These are phyloP conservation scores for Ceratocystis destructans DNA, from an alignment of 2,329 filamentous ascomycete genomes.

Conservation along the genomic window DNA sequence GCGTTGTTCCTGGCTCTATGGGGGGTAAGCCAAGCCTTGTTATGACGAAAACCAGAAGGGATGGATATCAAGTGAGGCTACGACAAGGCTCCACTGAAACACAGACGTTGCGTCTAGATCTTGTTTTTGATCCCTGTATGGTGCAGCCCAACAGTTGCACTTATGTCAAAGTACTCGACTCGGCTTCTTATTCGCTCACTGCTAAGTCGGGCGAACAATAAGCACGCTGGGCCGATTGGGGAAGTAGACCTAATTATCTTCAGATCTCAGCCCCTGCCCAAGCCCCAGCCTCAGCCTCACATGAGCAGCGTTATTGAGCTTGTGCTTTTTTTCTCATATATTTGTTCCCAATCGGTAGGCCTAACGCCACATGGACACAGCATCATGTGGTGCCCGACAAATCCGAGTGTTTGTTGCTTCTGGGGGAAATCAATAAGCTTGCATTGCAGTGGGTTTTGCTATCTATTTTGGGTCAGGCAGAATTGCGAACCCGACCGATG, in stretches of 20 bases:
- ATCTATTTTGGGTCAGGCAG: not conserved
- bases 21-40: not conserved
- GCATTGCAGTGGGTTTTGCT: not conserved
- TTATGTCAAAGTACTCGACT: not conserved
- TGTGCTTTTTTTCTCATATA: not conserved
- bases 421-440: not conserved
- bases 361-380: not conserved
- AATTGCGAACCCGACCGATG: not conserved
- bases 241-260: not conserved
- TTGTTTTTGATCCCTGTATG: not conserved
- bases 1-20: not conserved
- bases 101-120: slow-evolving; percentile 2
- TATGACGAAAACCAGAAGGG: not conserved
- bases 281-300: not conserved
- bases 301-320: not conserved
- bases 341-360: not conserved
- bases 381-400: not conserved
- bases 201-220: not conserved
- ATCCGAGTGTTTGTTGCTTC: not conserved
- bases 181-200: not conserved
- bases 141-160: not conserved
- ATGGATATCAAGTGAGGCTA: not conserved
- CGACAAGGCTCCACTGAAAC: not conserved
- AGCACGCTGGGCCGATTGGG: too few species aligned
- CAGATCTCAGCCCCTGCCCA: not conserved